Conservation (phyloP, 2,329 filamentous ascomycete genomes). For the Diplodia intermedia region DNA sequence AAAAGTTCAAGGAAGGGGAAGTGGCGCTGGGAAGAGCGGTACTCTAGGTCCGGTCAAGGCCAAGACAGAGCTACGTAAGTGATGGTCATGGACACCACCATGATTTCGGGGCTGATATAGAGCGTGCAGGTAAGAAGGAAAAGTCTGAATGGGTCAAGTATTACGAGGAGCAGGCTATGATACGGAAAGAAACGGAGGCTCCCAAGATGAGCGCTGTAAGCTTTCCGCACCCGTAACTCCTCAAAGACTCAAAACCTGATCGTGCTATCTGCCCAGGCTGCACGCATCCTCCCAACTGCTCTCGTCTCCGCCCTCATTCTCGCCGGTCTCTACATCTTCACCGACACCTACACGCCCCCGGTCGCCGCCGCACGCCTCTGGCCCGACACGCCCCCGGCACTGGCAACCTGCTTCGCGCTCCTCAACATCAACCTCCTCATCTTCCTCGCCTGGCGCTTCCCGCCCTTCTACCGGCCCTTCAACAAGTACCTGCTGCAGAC, state of each 20-base stretch:
- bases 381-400: constrained; percentile 44
- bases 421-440: constrained; percentile 66
- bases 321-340: constrained; percentile 40
- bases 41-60: constrained; percentile 42
- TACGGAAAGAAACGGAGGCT: constrained; percentile 41
- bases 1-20: constrained; percentile 36
- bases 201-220: constrained; percentile 44
- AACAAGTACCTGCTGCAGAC: constrained; percentile 73
- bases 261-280: constrained; percentile 36
- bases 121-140: constrained; percentile 27
- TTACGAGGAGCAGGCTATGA: constrained; percentile 39
- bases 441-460: constrained; percentile 67
- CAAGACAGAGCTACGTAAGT: constrained; percentile 40
- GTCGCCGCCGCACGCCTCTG: constrained; percentile 43
- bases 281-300: constrained; percentile 47
- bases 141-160: constrained; percentile 41
- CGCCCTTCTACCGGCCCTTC: constrained; percentile 68
- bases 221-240: neutral
- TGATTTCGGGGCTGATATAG: constrained; percentile 40
- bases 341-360: constrained; percentile 45
- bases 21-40: neutral
- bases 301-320: constrained; percentile 40
- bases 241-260: neutral
- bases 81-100: constrained; percentile 42
- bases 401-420: constrained; percentile 63